Evolutionary conservation across 2,329 filamentous ascomycete genomes (phyloP).

Genomic region (Cordyceps tenuipes): DNA sequence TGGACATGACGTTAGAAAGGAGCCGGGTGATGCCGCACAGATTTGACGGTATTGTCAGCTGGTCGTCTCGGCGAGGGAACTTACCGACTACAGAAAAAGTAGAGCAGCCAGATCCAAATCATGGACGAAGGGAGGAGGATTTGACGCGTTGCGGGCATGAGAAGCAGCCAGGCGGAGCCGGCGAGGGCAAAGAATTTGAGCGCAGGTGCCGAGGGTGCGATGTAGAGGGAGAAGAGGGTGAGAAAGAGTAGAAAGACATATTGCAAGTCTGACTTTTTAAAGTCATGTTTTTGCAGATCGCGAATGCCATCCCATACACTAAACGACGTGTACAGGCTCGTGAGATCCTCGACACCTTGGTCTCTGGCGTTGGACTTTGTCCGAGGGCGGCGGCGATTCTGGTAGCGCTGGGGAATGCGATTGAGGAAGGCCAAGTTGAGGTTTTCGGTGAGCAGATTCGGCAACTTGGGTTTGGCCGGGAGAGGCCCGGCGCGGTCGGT

Average conservation of each 20-base stretch:
- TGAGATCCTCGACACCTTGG: slow-evolving; percentile 50
- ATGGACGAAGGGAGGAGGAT: slow-evolving; percentile 84
- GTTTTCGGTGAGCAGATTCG: slow-evolving; percentile 32
- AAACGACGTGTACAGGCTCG: slow-evolving; percentile 72
- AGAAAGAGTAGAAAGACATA: slow-evolving; percentile 68
- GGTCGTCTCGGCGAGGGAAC: slow-evolving; percentile 26
- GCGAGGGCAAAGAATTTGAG: slow-evolving; percentile 67
- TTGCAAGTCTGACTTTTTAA: slow-evolving; percentile 77
- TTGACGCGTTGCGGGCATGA: slow-evolving; percentile 79
- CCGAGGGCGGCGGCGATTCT: slow-evolving; percentile 29
- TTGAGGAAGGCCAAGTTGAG: slow-evolving; percentile 35
- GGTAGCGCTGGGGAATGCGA: slow-evolving; percentile 33
- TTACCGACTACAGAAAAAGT: slow-evolving; percentile 91
- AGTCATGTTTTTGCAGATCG: slow-evolving; percentile 67
- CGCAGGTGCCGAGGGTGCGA: slow-evolving; percentile 73
- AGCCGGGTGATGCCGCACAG: neutral
- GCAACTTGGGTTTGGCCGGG: slow-evolving; percentile 33
- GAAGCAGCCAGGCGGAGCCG: slow-evolving; percentile 58
- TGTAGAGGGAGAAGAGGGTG: slow-evolving; percentile 72
- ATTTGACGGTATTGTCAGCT: neutral
- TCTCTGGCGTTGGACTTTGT: slow-evolving; percentile 29
- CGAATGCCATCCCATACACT: slow-evolving; percentile 70
- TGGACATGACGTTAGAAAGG: slow-evolving; percentile 27
- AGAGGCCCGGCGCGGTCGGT: slow-evolving; percentile 29
- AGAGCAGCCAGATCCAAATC: slow-evolving; percentile 77